Base-by-base conservation (phyloP, 148 eudicot genomes). In the Heliosperma pusillum region DNA sequence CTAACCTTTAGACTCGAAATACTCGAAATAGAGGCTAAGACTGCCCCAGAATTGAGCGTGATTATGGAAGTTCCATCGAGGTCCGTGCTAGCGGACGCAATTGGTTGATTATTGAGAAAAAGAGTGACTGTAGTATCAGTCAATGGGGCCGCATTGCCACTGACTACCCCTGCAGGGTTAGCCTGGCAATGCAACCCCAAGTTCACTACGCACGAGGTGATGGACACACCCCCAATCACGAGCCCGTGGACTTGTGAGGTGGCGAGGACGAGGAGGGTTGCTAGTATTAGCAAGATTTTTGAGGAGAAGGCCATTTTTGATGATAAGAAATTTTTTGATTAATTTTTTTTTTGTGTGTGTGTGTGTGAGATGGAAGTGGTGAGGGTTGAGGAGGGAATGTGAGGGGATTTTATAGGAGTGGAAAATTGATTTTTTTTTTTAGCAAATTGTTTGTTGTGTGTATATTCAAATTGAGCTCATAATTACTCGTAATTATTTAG, bases 181-280 rank as follows among this genome's bases (percentile, higher is more conserved):
- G 29, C 19, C 17, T 45, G 56, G 19, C 71, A 69, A 45, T 69
- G 71, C 71, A 69, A 6, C 29, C 56, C 71, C 15, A 21, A n/a
- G 3, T 0, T 2, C 0, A 69, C 19, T 44, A 44, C 0, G 17
- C 22, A 11, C 0, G 56, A 0, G n/a, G 8, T 45, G n/a, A 69
- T 53, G 5, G 19, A 0, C 19, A 21, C 55, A 4, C 56, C 57
- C 0, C 19, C 1, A 6, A 44, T 2, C 0, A 5, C 40, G 0
- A 52, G 44, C 1, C 61, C 16, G 7, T 71, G 22, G 16, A 25
- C 74, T 53, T 27, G 74, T 9, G 74, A 26, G 26, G 74, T 55
- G 40, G 74, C 61, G 27, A 71, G 62, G 7, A 71, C 10, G 7
- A 71, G 24, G 13, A 71, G 61, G 44, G 44, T 53, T 26, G 62